A percentile compares a stretch with the other conserved stretches of the same genome.
Evolutionary conservation across 805 yeast genomes (phyloP).

Genomic region (Starmerella bombi): DNA sequence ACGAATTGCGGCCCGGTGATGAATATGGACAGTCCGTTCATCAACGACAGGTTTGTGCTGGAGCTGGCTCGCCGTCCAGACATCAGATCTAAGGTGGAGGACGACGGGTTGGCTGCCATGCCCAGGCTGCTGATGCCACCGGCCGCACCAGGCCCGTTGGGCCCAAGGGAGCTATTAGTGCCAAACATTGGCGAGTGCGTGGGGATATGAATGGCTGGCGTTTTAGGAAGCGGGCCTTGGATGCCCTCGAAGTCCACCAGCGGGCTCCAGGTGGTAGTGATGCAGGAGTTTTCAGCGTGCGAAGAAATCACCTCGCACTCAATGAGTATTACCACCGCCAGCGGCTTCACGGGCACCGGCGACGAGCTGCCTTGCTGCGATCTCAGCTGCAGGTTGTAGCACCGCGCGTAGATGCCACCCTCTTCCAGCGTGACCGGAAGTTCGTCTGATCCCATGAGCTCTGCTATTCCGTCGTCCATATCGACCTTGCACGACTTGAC

Average conservation of each 20-base stretch:
- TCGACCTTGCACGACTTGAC: slow-evolving; percentile 8
- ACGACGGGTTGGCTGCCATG: background rate
- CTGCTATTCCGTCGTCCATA: slow-evolving; percentile 17
- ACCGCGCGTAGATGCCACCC: slow-evolving; percentile 14
- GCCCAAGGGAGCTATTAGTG: background rate
- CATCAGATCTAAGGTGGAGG: slow-evolving; percentile 14
- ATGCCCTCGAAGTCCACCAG: slow-evolving; percentile 21
- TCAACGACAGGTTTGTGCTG: slow-evolving; percentile 9
- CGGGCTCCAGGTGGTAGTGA: slow-evolving; percentile 21
- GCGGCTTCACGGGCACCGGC: slow-evolving; percentile 11
- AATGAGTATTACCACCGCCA: slow-evolving; percentile 11
- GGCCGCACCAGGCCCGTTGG: background rate
- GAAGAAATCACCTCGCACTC: slow-evolving; percentile 13
- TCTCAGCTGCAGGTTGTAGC: slow-evolving; percentile 16
- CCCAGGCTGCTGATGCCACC: background rate
- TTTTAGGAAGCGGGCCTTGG: slow-evolving; percentile 23
- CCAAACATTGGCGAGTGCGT: slow-evolving; percentile 11
- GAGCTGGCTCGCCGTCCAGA: slow-evolving; percentile 1
- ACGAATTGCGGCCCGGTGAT: slow-evolving; percentile 52
- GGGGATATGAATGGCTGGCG: slow-evolving; percentile 19
- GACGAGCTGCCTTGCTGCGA: slow-evolving; percentile 7
- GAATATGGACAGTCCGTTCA: slow-evolving; percentile 35
- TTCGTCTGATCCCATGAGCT: slow-evolving; percentile 9
- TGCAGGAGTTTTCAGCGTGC: background rate
- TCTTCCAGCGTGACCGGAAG: slow-evolving; percentile 14